Evolutionary conservation across 1,284 basidiomycete species (phyloP).

Genomic region (Cutaneotrichosporon cavernicola): DNA sequence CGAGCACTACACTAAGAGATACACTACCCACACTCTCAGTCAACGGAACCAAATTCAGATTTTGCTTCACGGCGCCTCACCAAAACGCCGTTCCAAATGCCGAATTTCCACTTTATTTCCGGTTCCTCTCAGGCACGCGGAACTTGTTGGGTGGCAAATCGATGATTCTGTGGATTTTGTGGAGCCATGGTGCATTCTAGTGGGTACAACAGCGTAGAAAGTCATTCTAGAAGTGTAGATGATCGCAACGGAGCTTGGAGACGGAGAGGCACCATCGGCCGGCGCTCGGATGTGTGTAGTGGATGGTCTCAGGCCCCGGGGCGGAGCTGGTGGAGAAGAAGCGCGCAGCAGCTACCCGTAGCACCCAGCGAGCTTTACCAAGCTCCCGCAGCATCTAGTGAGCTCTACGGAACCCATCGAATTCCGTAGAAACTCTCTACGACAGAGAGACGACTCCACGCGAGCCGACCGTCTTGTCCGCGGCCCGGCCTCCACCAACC

Average conservation of each 20-base stretch:
- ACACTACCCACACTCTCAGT: too few species aligned
- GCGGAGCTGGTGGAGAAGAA: background rate
- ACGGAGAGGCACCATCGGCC: background rate
- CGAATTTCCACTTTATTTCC: conserved; percentile 2
- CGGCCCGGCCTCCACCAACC: conserved; percentile 49
- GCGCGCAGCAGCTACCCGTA: background rate
- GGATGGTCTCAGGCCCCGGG: background rate
- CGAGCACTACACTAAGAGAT: background rate
- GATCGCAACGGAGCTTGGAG: background rate
- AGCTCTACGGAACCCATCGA: background rate
- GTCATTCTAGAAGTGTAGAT: background rate
- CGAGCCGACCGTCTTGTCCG: conserved; percentile 41
- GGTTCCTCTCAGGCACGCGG: background rate
- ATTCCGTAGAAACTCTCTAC: conserved; percentile 15
- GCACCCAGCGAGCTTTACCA: background rate
- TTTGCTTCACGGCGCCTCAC: background rate
- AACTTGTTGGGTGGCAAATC: conserved; percentile 13
- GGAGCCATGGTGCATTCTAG: background rate
- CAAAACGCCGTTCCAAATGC: background rate
- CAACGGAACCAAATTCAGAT: background rate
- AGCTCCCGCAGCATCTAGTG: background rate
- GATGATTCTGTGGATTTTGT: background rate
- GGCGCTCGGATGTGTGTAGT: background rate
- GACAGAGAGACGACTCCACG: conserved; percentile 41
- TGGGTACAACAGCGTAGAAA: conserved; percentile 15